Evolutionary conservation across 2,329 filamentous ascomycete genomes (phyloP), one percentile per base, ranked within the genome.

Genomic region (Mariannaea sp.): DNA sequence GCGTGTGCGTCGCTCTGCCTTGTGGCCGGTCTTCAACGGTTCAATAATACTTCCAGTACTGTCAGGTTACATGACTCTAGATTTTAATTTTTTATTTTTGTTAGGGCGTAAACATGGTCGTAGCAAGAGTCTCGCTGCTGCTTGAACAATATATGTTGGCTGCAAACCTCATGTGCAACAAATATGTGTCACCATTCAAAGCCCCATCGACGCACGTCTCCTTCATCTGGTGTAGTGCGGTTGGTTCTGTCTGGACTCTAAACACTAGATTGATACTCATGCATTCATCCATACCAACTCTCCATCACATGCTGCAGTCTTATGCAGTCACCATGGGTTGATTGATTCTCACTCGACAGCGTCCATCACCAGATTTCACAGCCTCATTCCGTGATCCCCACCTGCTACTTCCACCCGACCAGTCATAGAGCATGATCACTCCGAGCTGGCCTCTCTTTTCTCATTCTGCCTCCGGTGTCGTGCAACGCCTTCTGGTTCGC

Each of bases 261-360:
- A 40, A 24, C 5, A 16, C 29, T 8, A 6, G 19, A 2, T 38
- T 7, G 2, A 22, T 8, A n/a, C 22, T 3, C 12, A 8, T 27
- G 10, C 40, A 14, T 19, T 20, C n/a, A 14, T 12, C 17, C 17
- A 20, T 32, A 9, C 45, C 51, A 49, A 40, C 33, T 27, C 20
- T 33, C 13, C 24, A 40, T 54, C 51, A 54, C 51, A 54, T 54
- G 33, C 16, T 17, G 33, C 29, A 17, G n/a, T 39, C 35, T 24
- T 14, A 10, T 36, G 22, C 19, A 33, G 45, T 20, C 33, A 13
- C 43, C 27, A 44, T 48, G 38, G 41, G 22, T 32, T 35, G 22
- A 24, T 39, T 22, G 7, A 14, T 39, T 29, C 14, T 27, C 26
- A 38, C 20, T 26, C 29, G 44, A 49, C 30, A 9, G 16, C 20